Conservation (phyloP, 306 rosid genomes). For the Datisca glomerata region DNA sequence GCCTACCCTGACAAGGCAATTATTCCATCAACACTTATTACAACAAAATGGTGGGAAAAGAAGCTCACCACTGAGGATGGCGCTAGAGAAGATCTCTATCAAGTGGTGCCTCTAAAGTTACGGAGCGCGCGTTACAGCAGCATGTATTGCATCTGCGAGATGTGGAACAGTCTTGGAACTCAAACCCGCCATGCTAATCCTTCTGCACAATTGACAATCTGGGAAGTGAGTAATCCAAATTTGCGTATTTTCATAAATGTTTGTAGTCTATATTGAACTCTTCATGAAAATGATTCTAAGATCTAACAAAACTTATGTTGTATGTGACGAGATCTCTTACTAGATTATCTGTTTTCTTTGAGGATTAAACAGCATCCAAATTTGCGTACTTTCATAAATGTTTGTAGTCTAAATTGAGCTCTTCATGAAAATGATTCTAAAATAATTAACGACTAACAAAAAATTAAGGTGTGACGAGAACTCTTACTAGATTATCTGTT, state of each 20-base stretch:
- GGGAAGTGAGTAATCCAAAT: neutral
- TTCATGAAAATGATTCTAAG: no score
- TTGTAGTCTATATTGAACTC: no score
- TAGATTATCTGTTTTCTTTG: no score
- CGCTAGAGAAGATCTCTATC: neutral
- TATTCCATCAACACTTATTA: slow-evolving; percentile 24
- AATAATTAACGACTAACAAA: no score
- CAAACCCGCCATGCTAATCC: slow-evolving; percentile 99
- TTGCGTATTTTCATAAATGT: neutral
- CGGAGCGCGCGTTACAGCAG: slow-evolving; percentile 46
- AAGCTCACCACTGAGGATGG: no score
- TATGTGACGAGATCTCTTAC: no score
- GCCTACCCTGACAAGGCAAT: neutral
- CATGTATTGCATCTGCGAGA: slow-evolving; percentile 82
- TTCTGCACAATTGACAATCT: slow-evolving; percentile 39
- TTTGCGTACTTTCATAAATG: neutral
- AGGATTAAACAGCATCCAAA: no score
- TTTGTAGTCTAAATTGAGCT: no score
- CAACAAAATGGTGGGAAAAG: slow-evolving; percentile 5
- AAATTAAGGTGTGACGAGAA: no score
- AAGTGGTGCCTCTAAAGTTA: slow-evolving; percentile 13
- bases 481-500: no score
- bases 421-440: no score
- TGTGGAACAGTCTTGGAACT: slow-evolving; percentile 86
- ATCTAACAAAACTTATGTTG: no score